These are phyloP conservation scores for Termitomyces sp. DNA, from an alignment of 768 basidiomycete genomes.

Conservation along the genomic window DNA sequence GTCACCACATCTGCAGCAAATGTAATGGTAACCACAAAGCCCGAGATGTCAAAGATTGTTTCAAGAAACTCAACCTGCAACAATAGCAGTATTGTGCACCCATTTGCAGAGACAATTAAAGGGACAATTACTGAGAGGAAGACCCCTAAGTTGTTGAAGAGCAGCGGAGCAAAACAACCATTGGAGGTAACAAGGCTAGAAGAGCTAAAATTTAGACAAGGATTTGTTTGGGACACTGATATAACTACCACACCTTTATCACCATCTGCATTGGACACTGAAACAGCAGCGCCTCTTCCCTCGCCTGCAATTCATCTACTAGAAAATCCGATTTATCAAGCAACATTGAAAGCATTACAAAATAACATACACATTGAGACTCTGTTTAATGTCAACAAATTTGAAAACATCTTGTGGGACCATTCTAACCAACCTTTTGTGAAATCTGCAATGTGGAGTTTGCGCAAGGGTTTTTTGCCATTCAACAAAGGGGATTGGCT, in stretches of 20 bases:
- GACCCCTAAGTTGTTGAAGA: too few species aligned
- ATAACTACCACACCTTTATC: neutral
- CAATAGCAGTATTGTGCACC: neutral
- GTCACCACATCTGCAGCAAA: neutral
- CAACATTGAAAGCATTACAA: neutral
- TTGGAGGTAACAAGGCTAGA: too few species aligned
- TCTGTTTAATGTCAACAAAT: slow-evolving; percentile 21
- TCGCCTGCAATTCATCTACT: neutral
- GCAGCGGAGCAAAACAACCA: too few species aligned
- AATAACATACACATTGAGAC: slow-evolving; percentile 21
- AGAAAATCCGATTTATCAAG: neutral
- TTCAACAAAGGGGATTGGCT: slow-evolving; percentile 21
- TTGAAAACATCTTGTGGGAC: slow-evolving; percentile 15
- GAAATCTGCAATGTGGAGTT: slow-evolving; percentile 17
- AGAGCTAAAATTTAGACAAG: neutral
- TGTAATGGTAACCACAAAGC: neutral
- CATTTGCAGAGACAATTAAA: neutral
- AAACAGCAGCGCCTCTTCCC: neutral
- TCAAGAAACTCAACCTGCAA: neutral
- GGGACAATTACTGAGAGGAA: too few species aligned
- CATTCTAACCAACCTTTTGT: slow-evolving; percentile 31
- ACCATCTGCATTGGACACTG: neutral
- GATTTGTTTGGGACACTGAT: neutral
- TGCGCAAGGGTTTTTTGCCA: slow-evolving; percentile 25
- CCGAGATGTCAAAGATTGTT: neutral